Evolutionary conservation across 176 grass and related monocot species (phyloP).

Genomic region (Thalia dealbata): DNA sequence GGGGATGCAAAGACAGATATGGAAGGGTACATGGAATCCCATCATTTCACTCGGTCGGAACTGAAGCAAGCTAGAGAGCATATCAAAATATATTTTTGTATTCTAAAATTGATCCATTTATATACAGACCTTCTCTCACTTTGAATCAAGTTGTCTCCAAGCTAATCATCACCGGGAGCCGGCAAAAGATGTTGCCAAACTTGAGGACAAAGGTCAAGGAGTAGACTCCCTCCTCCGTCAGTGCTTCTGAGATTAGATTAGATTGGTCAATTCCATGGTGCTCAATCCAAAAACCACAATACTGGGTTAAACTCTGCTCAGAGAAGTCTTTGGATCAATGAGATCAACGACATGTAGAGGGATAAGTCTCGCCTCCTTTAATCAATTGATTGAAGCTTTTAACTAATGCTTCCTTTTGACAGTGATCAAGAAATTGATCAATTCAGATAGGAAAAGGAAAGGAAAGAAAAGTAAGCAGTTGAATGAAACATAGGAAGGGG

Average conservation of each 20-base stretch:
- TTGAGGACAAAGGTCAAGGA: background rate
- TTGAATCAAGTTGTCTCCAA: background rate
- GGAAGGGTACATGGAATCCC: background rate
- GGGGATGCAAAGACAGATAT: too few relatives aligned
- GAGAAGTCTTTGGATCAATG: too few relatives aligned
- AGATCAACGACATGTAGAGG: background rate
- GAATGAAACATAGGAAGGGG: background rate
- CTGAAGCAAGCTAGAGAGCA: background rate
- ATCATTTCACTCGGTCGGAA: slow-evolving; percentile 5
- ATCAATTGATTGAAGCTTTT: too few relatives aligned
- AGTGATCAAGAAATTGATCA: background rate
- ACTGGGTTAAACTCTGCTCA: too few relatives aligned
- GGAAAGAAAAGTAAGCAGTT: background rate
- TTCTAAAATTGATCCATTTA: too few relatives aligned
- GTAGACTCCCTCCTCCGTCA: too few relatives aligned
- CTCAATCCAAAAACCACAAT: too few relatives aligned
- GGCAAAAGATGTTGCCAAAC: too few relatives aligned
- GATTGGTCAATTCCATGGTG: too few relatives aligned
- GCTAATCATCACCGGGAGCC: background rate
- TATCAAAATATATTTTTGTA: too few relatives aligned
- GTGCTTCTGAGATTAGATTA: too few relatives aligned
- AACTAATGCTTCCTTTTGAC: background rate
- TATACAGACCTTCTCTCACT: too few relatives aligned
- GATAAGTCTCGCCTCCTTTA: background rate
- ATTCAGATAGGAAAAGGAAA: background rate